A percentile compares a stretch with the other conserved stretches of the same genome.
phyloP scores from a whole-genome alignment of 2,329 filamentous ascomycete species.

The Grosmannia penicillata region DNA sequence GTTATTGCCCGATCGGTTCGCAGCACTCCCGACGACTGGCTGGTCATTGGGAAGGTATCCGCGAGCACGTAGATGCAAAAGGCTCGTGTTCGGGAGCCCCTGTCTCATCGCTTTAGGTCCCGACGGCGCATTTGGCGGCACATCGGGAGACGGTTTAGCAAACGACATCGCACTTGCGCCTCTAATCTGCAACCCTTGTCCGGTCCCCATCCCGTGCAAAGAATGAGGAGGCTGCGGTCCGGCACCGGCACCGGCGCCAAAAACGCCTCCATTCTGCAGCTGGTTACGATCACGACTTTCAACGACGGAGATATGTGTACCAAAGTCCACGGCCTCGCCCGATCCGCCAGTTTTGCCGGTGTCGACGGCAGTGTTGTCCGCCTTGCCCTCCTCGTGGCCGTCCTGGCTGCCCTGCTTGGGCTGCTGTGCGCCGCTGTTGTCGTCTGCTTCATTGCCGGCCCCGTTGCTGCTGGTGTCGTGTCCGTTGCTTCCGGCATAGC shows the following conservation, averaged over 20 bases:
- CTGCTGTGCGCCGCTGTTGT: neutral
- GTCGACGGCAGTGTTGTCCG: conserved; percentile 9
- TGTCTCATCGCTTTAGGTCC: conserved; percentile 92
- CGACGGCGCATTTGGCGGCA: conserved; percentile 63
- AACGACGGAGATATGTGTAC: conserved; percentile 3
- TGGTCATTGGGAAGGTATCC: conserved; percentile 14
- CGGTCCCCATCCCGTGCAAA: neutral
- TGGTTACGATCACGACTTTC: conserved; percentile 1
- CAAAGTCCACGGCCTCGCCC: neutral
- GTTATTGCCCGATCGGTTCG: conserved; percentile 3
- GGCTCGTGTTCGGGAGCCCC: conserved; percentile 69
- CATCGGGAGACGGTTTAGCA: conserved; percentile 16
- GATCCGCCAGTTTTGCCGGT: too few relatives aligned
- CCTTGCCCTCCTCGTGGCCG: neutral
- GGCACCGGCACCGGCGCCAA: conserved; percentile 1
- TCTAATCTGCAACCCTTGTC: neutral
- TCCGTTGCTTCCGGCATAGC: neutral
- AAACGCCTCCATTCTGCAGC: neutral
- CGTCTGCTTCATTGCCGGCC: neutral
- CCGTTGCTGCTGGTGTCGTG: neutral
- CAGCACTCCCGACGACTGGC: conserved; percentile 11
- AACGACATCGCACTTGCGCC: conserved; percentile 6
- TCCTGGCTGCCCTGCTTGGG: neutral
- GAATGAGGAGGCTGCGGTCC: neutral
- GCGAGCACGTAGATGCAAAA: conserved; percentile 45